Evolutionary conservation across 2,329 filamentous ascomycete genomes (phyloP), one percentile per base, ranked within the genome.

Genomic region (Madurella fahalii): DNA sequence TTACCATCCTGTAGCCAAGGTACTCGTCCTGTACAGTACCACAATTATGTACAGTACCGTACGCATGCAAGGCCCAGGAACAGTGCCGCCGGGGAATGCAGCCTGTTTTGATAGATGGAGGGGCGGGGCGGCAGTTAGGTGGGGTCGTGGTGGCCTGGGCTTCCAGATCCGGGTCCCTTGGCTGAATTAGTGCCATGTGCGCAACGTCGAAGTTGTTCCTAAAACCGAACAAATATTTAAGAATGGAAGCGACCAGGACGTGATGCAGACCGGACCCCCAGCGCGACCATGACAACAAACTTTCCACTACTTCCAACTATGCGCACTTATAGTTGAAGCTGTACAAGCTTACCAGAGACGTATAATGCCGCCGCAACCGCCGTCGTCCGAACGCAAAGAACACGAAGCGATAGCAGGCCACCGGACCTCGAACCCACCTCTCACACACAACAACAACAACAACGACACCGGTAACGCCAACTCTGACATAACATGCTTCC

Each of bases 211-310:
- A 25, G 25, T 7, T 7, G 7, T 25, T 25, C 17, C 41, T 42
- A 15, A 15, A 46, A 20, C 32, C 42, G 13, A 39, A 25, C 25
- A 20, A 39, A 9, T 16, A 25, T 30, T 7, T 25, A 25, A 25
- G 40, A n/a, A n/a, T n/a, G n/a, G n/a, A 42, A 16, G 15, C 11
- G n/a, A 5, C 40, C 41, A 16, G 42, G 41, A 42, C 4, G 15
- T 43, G 43, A 47, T 39, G 20, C 11, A 17, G 30, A 39, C 30
- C 16, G 34, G 18, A 15, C 47, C 40, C 31, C 42, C 12, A 40
- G 16, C 18, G 20, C 42, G 42, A 25, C 44, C 32, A 56, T 56
- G 53, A 44, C 40, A 40, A 41, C n/a, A 13, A 8, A 25, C 13
- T 5, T 13, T n/a, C 11, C 13, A 5, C 25, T 41, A 18, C 37